phyloP scores from a whole-genome alignment of 2,329 filamentous ascomycete genomes.

The Dactylonectria estremocensis region DNA sequence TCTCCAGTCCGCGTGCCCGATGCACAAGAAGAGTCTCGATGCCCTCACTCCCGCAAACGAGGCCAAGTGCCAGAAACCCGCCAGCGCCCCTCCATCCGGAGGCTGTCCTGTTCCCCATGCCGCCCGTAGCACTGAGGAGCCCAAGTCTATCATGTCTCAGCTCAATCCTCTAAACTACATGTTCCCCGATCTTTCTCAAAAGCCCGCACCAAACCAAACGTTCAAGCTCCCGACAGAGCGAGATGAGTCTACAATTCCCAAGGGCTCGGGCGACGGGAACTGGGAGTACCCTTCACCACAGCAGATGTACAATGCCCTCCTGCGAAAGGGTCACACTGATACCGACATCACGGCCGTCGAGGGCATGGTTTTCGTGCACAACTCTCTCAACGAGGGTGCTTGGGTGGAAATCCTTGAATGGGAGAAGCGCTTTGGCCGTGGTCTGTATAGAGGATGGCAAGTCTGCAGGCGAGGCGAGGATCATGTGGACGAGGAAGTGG shows the following conservation, averaged over 20 bases:
- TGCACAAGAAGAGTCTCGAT: slow-evolving; percentile 69
- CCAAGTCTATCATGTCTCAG: slow-evolving; percentile 67
- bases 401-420: slow-evolving; percentile 96
- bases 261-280: slow-evolving; percentile 81
- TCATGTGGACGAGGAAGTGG: slow-evolving; percentile 62
- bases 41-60: slow-evolving; percentile 56
- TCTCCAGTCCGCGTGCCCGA: slow-evolving; percentile 67
- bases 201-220: slow-evolving; percentile 80
- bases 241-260: slow-evolving; percentile 92
- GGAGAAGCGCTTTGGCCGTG: slow-evolving; percentile 88
- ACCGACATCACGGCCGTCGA: slow-evolving; percentile 95
- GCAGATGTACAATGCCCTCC: slow-evolving; percentile 99
- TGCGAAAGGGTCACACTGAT: slow-evolving; percentile 96
- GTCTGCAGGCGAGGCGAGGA: slow-evolving; percentile 83
- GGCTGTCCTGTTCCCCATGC: slow-evolving; percentile 63
- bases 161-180: slow-evolving; percentile 91
- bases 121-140: slow-evolving; percentile 46
- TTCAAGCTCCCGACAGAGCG: slow-evolving; percentile 83
- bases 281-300: slow-evolving; percentile 99
- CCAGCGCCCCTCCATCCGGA: slow-evolving; percentile 42
- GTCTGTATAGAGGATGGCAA: slow-evolving; percentile 80
- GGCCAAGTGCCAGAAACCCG: slow-evolving; percentile 42
- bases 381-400: slow-evolving; percentile 97
- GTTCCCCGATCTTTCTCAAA: slow-evolving; percentile 89
- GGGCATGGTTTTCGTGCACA: slow-evolving; percentile 97